Evolutionary conservation across 176 grass and related monocot genomes (phyloP).

Genomic region (Ananas comosus): DNA sequence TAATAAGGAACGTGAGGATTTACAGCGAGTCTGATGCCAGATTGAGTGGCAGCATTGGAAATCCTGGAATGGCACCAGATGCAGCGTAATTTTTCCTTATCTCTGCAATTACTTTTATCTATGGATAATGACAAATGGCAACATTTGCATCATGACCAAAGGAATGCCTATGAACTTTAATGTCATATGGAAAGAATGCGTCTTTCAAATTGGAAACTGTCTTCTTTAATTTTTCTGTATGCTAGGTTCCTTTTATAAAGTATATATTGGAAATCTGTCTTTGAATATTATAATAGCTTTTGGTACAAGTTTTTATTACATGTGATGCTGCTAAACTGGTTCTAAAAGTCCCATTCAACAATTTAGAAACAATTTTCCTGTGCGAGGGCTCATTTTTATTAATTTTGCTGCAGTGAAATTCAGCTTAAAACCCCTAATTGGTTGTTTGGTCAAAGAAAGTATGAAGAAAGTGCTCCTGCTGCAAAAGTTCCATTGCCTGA

Average conservation of each 20-base stretch:
- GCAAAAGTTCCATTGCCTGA: constrained; percentile 30
- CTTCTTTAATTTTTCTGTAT: too few species aligned
- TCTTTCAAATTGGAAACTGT: too few species aligned
- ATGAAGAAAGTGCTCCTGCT: constrained; percentile 35
- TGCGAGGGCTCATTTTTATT: background rate
- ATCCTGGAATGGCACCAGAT: constrained; percentile 81
- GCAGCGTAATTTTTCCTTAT: constrained; percentile 57
- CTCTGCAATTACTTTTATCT: constrained; percentile 13
- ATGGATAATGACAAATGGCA: background rate
- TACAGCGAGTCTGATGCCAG: constrained; percentile 52
- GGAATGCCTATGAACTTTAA: too few species aligned
- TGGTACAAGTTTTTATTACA: too few species aligned
- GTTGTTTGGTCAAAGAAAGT: constrained; percentile 96
- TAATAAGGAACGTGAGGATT: constrained; percentile 65
- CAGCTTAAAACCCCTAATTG: constrained; percentile 89
- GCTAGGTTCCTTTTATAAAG: too few species aligned
- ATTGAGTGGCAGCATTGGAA: constrained; percentile 34
- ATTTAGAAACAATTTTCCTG: too few species aligned
- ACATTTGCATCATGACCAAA: too few species aligned
- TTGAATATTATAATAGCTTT: too few species aligned
- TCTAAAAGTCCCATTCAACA: too few species aligned
- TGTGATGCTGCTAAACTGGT: too few species aligned
- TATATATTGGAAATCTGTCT: too few species aligned
- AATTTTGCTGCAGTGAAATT: constrained; percentile 62
- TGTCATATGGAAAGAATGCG: too few species aligned